Evolutionary conservation across 164 flowering plant genomes (phyloP).

Genomic region (Nelumbo lutea): DNA sequence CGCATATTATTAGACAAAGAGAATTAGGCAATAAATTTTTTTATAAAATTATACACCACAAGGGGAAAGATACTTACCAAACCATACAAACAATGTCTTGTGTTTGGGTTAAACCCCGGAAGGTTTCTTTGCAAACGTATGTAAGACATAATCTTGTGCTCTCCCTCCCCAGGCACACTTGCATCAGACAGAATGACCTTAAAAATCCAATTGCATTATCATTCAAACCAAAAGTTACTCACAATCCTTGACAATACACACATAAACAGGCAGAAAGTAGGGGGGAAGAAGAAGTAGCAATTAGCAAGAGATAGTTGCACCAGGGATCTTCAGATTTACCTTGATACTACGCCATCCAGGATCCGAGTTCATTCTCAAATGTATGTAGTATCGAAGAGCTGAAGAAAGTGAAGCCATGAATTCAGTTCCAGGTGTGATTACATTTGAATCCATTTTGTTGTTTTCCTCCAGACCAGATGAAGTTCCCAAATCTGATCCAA

Average conservation of each 20-base stretch:
- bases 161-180: constrained; percentile 71
- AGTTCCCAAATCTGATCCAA: constrained; percentile 14
- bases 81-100: constrained; percentile 68
- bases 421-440: constrained; percentile 63
- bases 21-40: neutral
- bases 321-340: constrained; percentile 21
- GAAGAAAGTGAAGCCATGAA: constrained; percentile 48
- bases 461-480: constrained; percentile 11
- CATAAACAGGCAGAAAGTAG: neutral
- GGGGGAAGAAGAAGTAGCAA: no score
- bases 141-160: constrained; percentile 64
- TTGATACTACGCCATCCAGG: constrained; percentile 48
- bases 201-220: neutral
- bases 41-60: neutral
- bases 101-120: constrained; percentile 61
- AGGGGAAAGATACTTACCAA: constrained; percentile 30
- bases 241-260: neutral
- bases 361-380: constrained; percentile 34
- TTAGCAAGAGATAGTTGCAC: no score
- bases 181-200: constrained; percentile 71
- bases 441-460: constrained; percentile 37
- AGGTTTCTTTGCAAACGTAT: constrained; percentile 47
- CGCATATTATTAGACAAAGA: constrained; percentile 5
- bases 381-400: constrained; percentile 44
- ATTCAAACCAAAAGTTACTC: neutral